Percentiles rank a stretch among this genome's conserved stretches.
phyloP scores from a whole-genome alignment of 768 basidiomycete genomes.

The Trametes gibbosa region DNA sequence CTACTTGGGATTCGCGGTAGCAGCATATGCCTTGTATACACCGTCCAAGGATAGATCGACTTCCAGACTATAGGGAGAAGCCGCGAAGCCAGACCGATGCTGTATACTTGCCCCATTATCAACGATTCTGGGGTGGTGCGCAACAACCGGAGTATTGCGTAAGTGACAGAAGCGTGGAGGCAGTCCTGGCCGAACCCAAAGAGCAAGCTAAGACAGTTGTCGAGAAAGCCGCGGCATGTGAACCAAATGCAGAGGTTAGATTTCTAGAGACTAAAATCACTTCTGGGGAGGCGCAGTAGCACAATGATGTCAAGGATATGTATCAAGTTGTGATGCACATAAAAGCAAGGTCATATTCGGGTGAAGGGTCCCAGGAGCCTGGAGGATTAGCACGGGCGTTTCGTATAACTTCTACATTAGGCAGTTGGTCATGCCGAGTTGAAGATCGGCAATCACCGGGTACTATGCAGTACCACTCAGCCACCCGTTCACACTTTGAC shows the following conservation, averaged over 20 bases:
- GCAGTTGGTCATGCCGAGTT: not conserved
- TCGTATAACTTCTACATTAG: not conserved
- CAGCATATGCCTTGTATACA: not conserved
- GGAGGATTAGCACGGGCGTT: conserved; percentile 1
- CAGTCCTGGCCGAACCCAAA: not conserved
- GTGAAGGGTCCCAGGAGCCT: too few species aligned
- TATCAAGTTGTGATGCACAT: too few species aligned
- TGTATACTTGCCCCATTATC: not conserved
- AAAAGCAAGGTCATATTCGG: too few species aligned
- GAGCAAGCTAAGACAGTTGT: not conserved
- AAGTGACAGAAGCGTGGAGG: not conserved
- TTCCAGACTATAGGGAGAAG: not conserved
- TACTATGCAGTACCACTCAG: conserved; percentile 31
- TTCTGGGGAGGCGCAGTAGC: too few species aligned
- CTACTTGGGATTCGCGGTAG: not conserved
- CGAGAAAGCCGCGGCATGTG: too few species aligned
- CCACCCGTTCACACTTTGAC: conserved; percentile 26
- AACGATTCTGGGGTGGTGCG: not conserved
- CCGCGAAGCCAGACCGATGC: not conserved
- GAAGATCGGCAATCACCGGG: conserved; percentile 25
- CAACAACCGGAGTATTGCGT: conserved; percentile 3
- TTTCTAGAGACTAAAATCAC: too few species aligned
- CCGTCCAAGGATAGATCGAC: not conserved
- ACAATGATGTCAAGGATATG: too few species aligned
- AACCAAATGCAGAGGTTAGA: too few species aligned